These are phyloP conservation scores for Peronospora farinosa DNA, from an alignment of 352 stramenopile genomes.

Conservation along the genomic window DNA sequence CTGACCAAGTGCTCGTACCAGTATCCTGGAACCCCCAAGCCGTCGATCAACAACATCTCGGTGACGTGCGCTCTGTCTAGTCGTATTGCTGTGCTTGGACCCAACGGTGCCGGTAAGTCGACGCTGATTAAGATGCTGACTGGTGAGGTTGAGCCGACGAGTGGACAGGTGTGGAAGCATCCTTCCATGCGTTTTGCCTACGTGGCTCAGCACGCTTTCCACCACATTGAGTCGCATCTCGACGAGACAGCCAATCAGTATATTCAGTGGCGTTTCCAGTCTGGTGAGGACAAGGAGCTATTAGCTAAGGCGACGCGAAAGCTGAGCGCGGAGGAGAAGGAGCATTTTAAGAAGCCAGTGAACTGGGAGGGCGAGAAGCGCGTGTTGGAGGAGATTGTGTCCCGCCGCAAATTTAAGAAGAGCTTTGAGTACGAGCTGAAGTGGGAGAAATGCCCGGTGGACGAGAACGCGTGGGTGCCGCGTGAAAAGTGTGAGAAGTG, in stretches of 20 bases:
- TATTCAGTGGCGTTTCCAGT: conserved; percentile 96
- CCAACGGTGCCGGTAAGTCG: conserved; percentile 93
- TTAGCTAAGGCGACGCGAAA: conserved; percentile 90
- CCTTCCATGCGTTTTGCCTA: conserved; percentile 91
- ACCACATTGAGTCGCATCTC: conserved; percentile 96
- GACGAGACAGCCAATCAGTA: conserved; percentile 94
- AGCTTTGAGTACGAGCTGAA: conserved; percentile 97
- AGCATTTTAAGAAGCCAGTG: conserved; percentile 90
- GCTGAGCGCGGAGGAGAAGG: conserved; percentile 90
- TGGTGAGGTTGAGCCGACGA: conserved; percentile 71
- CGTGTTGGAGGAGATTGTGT: conserved; percentile 87
- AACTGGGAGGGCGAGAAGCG: conserved; percentile 91
- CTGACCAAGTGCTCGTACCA: conserved; percentile 80
- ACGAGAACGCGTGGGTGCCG: conserved; percentile 93
- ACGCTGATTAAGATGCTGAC: conserved; percentile 94
- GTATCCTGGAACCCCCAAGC: conserved; percentile 74
- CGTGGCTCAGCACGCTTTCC: conserved; percentile 96
- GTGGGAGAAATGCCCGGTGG: conserved; percentile 90
- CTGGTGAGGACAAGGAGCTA: conserved; percentile 84
- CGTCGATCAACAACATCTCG: conserved; percentile 79
- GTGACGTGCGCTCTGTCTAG: conserved; percentile 75
- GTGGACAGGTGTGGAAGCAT: conserved; percentile 79
- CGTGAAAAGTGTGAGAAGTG: conserved; percentile 94
- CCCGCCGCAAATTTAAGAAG: conserved; percentile 91
- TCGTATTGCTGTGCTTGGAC: conserved; percentile 76